Evolutionary conservation across 805 yeast genomes (phyloP), one percentile per base, ranked within the genome.

Genomic region (Monosporozyma solicola): DNA sequence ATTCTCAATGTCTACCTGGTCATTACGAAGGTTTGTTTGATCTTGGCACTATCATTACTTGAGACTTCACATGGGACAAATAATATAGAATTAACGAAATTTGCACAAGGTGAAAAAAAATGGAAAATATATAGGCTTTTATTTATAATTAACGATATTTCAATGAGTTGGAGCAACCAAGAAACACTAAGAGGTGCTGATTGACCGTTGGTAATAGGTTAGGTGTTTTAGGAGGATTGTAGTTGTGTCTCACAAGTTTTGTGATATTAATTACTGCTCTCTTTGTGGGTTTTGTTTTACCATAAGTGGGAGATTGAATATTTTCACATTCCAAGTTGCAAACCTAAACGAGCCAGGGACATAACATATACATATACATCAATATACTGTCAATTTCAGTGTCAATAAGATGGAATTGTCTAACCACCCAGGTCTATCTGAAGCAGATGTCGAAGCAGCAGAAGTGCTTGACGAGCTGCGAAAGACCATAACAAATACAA

Each of bases 391-490:
- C 16, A 5, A 13, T 35, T 7, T n/a, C 39, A 13, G 10, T 13
- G 10, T 11, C 39, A 35, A 29, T 11, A 13, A 5, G 11, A 48
- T 48, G 51, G 43, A 46, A 16, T 39, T 53, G 43, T 16, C 33
- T n/a, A 47, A 49, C n/a, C 54, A 50, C 52, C 54, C 52, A 13
- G 52, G 54, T 29, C 50, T 60, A 32, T 63, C 67, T 3, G 63
- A 59, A 39, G 65, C 60, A 49, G 67, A 63, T 47, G 62, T 63
- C 20, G 53, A 58, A 35, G 67, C 65, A 41, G 67, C 67, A 24
- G 62, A 61, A 51, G 60, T 59, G 20, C 53, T 63, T 9, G 66
- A 58, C 48, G 67, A 58, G 5, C 50, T 63, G 48, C 57, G 60
- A 51, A 56, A 63, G 45, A 57, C 56, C 5, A 16, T 27, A 22